Evolutionary conservation across 192 early-diverging fungal species (phyloP).

Genomic region (Coemansia asiatica): DNA sequence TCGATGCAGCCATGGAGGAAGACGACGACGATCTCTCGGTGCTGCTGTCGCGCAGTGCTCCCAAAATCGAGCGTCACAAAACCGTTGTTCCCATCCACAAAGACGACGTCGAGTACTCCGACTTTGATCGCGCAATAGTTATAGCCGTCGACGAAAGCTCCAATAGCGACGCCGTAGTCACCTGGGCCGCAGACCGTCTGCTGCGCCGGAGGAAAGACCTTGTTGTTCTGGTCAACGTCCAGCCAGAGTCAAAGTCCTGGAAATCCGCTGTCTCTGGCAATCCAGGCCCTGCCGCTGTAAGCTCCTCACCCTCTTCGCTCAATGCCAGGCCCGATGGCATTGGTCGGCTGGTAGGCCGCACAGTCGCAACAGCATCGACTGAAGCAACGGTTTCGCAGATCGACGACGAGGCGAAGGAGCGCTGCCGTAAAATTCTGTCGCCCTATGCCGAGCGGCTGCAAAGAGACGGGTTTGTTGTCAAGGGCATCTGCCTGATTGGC

Average conservation of each 20-base stretch:
- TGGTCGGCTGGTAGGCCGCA: constrained; percentile 5
- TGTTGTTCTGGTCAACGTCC: constrained; percentile 49
- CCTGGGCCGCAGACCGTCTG: constrained; percentile 48
- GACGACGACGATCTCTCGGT: constrained; percentile 51
- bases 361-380: not conserved
- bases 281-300: not conserved
- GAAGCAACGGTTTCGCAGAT: constrained; percentile 18
- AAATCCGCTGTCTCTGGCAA: constrained; percentile 6
- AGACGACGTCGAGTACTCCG: constrained; percentile 54
- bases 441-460: constrained; percentile 49
- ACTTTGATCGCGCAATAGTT: constrained; percentile 53
- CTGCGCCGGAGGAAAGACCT: constrained; percentile 52
- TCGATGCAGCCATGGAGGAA: constrained; percentile 36
- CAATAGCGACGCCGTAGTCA: constrained; percentile 43
- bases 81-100: constrained; percentile 53
- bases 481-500: constrained; percentile 52
- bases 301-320: not conserved
- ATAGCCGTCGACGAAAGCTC: constrained; percentile 51
- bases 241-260: constrained; percentile 53
- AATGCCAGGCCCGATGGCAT: not conserved
- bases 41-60: constrained; percentile 51
- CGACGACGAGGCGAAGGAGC: constrained; percentile 51
- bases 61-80: constrained; percentile 50
- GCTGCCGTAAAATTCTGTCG: constrained; percentile 40
- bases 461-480: constrained; percentile 52